These are phyloP conservation scores for Cystobasidium pallidum DNA, from an alignment of 1,284 basidiomycete species.

Conservation along the genomic window DNA sequence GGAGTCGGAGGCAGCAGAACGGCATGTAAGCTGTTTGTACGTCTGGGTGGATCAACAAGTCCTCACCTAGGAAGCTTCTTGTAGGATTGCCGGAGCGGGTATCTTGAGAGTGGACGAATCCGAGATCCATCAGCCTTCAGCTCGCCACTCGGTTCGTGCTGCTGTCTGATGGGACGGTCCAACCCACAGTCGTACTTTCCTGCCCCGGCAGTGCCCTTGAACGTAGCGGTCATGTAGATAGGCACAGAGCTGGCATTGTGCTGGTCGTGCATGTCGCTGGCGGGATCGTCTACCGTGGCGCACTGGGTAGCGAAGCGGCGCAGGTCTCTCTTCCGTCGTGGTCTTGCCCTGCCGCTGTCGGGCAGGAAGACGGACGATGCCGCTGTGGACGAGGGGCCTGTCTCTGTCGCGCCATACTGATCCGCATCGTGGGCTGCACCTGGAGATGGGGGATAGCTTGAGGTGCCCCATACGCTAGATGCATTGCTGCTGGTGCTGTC, in stretches of 20 bases:
- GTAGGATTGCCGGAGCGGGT: constrained; percentile 95
- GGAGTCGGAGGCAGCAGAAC: not conserved
- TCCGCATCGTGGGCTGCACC: constrained; percentile 5
- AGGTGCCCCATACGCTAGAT: not conserved
- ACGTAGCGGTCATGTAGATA: constrained; percentile 97
- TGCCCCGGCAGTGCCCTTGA: constrained; percentile 88
- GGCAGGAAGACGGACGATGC: constrained; percentile 38
- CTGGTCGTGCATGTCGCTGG: constrained; percentile 85
- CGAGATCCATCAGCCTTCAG: no score
- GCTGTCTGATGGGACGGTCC: no score
- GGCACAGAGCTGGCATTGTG: constrained; percentile 91
- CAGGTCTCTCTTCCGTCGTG: constrained; percentile 15
- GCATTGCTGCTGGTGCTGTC: not conserved
- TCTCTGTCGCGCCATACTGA: not conserved
- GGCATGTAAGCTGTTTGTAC: not conserved
- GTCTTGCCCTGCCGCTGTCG: constrained; percentile 22
- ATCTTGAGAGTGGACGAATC: no score
- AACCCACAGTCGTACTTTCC: constrained; percentile 59
- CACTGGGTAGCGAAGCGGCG: constrained; percentile 61
- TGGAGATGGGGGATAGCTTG: constrained; percentile 40
- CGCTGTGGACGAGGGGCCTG: constrained; percentile 21
- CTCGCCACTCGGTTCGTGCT: no score
- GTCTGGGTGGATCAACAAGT: not conserved
- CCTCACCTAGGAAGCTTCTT: constrained; percentile 82
- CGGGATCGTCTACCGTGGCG: constrained; percentile 79